phyloP scores from a whole-genome alignment of 768 basidiomycete species.

The Thelephora ganbajun region DNA sequence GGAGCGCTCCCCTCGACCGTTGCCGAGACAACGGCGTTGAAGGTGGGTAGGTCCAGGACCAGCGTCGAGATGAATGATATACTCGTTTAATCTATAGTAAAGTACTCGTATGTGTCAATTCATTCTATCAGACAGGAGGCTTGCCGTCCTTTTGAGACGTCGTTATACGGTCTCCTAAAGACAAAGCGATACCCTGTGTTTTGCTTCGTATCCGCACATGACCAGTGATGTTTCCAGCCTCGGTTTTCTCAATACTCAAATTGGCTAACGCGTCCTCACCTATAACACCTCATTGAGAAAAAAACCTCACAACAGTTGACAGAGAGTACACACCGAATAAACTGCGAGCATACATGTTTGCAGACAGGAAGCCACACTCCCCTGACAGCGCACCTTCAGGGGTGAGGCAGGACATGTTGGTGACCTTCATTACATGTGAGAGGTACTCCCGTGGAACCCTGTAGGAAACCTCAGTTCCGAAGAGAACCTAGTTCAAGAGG shows the following conservation, averaged over 20 bases:
- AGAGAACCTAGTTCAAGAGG: not conserved
- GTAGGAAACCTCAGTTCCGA: slow-evolving; percentile 1
- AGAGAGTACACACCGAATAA: slow-evolving; percentile 61
- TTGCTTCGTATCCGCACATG: slow-evolving; percentile 95
- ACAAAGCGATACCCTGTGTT: slow-evolving; percentile 94
- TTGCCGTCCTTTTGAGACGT: too few relatives aligned
- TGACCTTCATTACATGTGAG: slow-evolving; percentile 88
- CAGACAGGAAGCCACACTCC: slow-evolving; percentile 93
- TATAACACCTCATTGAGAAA: slow-evolving; percentile 16
- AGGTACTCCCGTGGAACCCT: slow-evolving; percentile 85
- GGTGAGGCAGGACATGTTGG: slow-evolving; percentile 96
- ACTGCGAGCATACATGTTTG: slow-evolving; percentile 92
- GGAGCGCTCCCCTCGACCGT: too few relatives aligned
- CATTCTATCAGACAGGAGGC: too few relatives aligned
- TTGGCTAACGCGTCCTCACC: slow-evolving; percentile 97
- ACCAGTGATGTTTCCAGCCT: slow-evolving; percentile 69
- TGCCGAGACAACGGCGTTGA: too few relatives aligned
- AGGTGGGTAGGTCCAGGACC: too few relatives aligned
- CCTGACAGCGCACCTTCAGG: slow-evolving; percentile 80
- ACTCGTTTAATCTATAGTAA: too few relatives aligned
- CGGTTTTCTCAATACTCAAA: slow-evolving; percentile 79
- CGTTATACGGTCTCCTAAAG: slow-evolving; percentile 82
- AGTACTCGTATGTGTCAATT: too few relatives aligned
- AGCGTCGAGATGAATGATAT: too few relatives aligned
- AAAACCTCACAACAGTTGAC: not conserved